A percentile compares a stretch with the other conserved stretches of the same genome.
phyloP scores from a whole-genome alignment of 257 asterid species.

The Haberlea rhodopensis region DNA sequence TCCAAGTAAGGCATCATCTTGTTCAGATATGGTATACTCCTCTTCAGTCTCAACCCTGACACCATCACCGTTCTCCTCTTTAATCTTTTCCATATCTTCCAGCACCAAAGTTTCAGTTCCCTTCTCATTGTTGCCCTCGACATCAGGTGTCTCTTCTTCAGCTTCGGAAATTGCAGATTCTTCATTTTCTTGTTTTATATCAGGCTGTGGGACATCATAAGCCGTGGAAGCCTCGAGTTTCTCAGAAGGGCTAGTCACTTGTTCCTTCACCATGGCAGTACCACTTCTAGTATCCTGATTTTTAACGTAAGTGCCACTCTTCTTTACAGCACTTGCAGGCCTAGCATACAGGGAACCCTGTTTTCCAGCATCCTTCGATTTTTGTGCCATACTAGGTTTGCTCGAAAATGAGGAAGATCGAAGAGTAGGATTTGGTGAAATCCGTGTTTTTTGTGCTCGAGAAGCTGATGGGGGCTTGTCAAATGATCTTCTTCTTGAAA shows the following conservation, averaged over 20 bases:
- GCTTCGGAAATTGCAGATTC: slow-evolving; percentile 26
- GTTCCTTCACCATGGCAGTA: slow-evolving; percentile 26
- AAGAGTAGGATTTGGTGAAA: slow-evolving; percentile 38
- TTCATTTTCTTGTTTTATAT: slow-evolving; percentile 31
- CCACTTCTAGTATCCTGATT: slow-evolving; percentile 26
- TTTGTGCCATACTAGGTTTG: slow-evolving; percentile 26
- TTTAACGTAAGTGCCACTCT: slow-evolving; percentile 22
- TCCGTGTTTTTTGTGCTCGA: slow-evolving; percentile 27
- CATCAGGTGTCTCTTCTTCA: slow-evolving; percentile 32
- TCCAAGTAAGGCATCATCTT: slow-evolving; percentile 14
- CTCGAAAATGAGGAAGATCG: slow-evolving; percentile 42
- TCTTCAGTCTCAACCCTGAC: slow-evolving; percentile 21
- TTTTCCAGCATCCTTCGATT: slow-evolving; percentile 39
- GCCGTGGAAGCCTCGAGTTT: slow-evolving; percentile 22
- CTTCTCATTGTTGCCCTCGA: slow-evolving; percentile 20
- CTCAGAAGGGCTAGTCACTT: slow-evolving; percentile 17
- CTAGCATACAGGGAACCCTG: slow-evolving; percentile 33
- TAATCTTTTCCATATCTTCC: slow-evolving; percentile 22
- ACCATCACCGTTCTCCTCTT: slow-evolving; percentile 21
- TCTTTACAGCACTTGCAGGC: slow-evolving; percentile 30
- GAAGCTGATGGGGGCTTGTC: slow-evolving; percentile 56
- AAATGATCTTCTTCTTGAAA: slow-evolving; percentile 51
- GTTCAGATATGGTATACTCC: slow-evolving; percentile 21
- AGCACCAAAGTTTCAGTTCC: slow-evolving; percentile 6
- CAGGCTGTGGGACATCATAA: slow-evolving; percentile 27